Percentiles rank a stretch among this genome's conserved stretches.
Evolutionary conservation across 2,329 filamentous ascomycete genomes (phyloP).

Genomic region (Pseudogymnoascus sp.): DNA sequence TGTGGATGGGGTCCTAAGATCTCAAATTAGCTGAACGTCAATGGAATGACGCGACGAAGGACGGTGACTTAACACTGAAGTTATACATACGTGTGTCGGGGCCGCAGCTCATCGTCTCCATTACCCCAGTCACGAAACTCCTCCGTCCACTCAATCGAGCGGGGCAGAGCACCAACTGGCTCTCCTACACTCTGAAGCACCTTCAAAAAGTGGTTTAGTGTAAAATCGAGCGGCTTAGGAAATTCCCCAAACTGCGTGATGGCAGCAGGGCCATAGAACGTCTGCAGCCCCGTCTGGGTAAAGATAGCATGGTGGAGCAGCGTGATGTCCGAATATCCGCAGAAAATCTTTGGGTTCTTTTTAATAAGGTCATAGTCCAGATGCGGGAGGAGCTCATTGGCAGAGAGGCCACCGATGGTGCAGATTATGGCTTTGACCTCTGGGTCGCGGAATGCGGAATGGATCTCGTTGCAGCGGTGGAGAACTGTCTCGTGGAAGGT

Average conservation of each 20-base stretch:
- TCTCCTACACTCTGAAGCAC: conserved; percentile 11
- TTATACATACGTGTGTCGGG: neutral
- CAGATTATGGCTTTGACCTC: conserved; percentile 24
- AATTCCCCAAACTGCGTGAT: conserved; percentile 24
- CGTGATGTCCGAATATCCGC: conserved; percentile 28
- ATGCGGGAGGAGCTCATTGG: conserved; percentile 24
- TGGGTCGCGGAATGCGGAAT: conserved; percentile 22
- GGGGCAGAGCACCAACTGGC: neutral
- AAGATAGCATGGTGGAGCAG: conserved; percentile 24
- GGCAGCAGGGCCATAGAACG: conserved; percentile 27
- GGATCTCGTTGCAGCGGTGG: conserved; percentile 20
- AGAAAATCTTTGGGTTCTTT: conserved; percentile 28
- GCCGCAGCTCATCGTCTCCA: neutral
- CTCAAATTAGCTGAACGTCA: neutral
- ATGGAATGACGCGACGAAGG: neutral
- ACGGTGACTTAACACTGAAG: neutral
- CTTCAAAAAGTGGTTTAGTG: conserved; percentile 17
- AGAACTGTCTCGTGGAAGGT: conserved; percentile 10
- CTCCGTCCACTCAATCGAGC: neutral
- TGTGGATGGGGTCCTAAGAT: neutral
- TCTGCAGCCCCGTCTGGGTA: conserved; percentile 18
- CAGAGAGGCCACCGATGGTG: conserved; percentile 23
- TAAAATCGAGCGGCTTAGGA: conserved; percentile 19
- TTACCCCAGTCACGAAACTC: neutral
- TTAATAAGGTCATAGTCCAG: conserved; percentile 27